A percentile compares a stretch with the other conserved stretches of the same genome.
Evolutionary conservation across 306 rosid species (phyloP).

Genomic region (Ochetophila trinervis): DNA sequence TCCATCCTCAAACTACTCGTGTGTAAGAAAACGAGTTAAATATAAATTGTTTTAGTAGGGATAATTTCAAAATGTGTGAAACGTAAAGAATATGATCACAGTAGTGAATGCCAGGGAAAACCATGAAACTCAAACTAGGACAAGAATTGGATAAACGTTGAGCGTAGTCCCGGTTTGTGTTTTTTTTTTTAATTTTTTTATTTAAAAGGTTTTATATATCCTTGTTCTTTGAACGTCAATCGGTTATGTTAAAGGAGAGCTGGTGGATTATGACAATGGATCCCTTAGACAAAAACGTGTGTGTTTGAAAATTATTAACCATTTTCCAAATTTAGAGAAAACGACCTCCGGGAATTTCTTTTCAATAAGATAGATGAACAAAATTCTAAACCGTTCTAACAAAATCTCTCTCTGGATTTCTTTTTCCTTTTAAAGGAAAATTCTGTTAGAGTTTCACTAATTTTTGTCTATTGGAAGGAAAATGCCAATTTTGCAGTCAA

Average conservation of each 20-base stretch:
- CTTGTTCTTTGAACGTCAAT: no score
- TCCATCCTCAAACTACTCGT: constrained; percentile 32
- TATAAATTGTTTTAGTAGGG: background rate
- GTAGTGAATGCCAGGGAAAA: background rate
- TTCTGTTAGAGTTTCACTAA: background rate
- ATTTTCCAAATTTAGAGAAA: no score
- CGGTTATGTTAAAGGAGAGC: no score
- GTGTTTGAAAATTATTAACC: no score
- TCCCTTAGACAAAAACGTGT: no score
- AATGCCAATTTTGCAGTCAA: background rate
- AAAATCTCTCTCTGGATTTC: background rate
- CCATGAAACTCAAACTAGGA: constrained; percentile 1
- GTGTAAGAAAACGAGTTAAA: background rate
- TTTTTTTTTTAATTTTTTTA: background rate
- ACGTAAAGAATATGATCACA: no score
- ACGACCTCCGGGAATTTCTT: no score
- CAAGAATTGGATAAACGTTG: background rate
- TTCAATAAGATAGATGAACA: no score
- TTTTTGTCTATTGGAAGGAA: background rate
- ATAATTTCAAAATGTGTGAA: background rate
- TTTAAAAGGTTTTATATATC: background rate
- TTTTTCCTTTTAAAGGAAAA: background rate
- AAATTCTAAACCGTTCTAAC: background rate
- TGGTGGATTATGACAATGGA: no score
- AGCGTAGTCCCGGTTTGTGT: background rate